These are phyloP conservation scores for Abrus precatorius DNA, from an alignment of 306 rosid species.

Conservation along the genomic window DNA sequence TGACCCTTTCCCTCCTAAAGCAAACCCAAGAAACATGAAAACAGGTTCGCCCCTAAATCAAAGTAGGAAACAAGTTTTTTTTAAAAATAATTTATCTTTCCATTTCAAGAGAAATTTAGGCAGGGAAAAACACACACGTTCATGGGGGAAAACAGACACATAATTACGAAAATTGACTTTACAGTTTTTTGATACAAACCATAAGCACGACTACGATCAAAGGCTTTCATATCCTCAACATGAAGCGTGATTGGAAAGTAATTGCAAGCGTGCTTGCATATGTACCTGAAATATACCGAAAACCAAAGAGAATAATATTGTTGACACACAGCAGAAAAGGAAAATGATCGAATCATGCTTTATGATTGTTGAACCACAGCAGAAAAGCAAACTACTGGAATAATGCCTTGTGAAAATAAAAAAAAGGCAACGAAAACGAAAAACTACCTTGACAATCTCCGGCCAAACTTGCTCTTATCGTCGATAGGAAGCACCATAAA, in stretches of 20 bases:
- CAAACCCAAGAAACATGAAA: constrained; percentile 23
- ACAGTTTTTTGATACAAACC: constrained; percentile 55
- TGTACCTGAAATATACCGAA: constrained; percentile 61
- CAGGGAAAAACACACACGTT: not conserved
- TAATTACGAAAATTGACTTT: constrained; percentile 2
- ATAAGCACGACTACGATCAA: constrained; percentile 80
- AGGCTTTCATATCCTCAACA: constrained; percentile 81
- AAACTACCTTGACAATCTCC: constrained; percentile 63
- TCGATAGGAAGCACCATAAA: constrained; percentile 69
- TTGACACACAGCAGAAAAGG: not conserved
- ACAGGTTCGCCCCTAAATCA: not conserved
- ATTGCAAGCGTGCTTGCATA: constrained; percentile 72
- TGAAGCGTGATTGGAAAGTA: constrained; percentile 84
- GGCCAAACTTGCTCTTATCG: constrained; percentile 66
- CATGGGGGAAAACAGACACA: not conserved
- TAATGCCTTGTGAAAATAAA: not conserved
- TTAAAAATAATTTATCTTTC: not conserved
- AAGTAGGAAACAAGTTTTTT: not conserved
- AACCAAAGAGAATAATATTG: not conserved
- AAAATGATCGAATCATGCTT: not conserved
- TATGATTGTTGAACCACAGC: not conserved
- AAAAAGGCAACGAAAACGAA: not conserved
- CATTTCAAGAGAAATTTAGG: constrained; percentile 14
- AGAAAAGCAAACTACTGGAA: not conserved
- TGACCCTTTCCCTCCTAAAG: constrained; percentile 23